Evolutionary conservation across 176 grass and related monocot species (phyloP), one percentile per base, ranked within the genome.

Genomic region (Carex littledalei): DNA sequence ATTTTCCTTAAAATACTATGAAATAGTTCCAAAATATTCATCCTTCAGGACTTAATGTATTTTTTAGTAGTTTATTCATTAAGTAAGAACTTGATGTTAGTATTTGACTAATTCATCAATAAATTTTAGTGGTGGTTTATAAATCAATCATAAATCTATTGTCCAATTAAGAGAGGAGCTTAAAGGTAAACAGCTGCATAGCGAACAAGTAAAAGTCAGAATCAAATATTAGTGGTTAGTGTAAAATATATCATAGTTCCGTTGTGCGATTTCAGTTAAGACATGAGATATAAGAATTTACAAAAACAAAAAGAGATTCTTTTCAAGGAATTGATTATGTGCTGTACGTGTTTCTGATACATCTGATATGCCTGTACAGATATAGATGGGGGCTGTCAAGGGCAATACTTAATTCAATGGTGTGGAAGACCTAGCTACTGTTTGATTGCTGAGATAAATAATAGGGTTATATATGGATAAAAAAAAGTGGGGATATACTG

Each of bases 51-150:
- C 2, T 50, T 50, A 50, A 50, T 50, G 47, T 22, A 7, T 41
- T 5, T 41, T 70, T 43, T n/a, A 5, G 67, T 70, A 43, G 32
- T 70, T 50, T 73, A 73, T 73, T 50, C 69, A 49, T 8, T 12
- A 69, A 60, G 57, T 20, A 60, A 73, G 41, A 75, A 75, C 7
- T 52, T 15, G 35, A 20, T 75, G 3, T 75, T 52, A 26, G 71
- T 49, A 75, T 53, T 73, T 53, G 43, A 52, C 71, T 24, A 74
- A 75, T 49, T 24, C 71, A 52, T 74, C 43, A 74, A 74, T 50
- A 43, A 73, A 50, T 74, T 24, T 74, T 11, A 49, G n/a, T 10
- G 37, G 8, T 47, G 3, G 39, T 45, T 21, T 72, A 10, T 21
- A 49, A 73, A 73, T 3, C 18, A 50, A 73, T 73, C 43, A 50